phyloP scores from a whole-genome alignment of 2,329 filamentous ascomycete species.

The Fusarium sterilihyphosum region DNA sequence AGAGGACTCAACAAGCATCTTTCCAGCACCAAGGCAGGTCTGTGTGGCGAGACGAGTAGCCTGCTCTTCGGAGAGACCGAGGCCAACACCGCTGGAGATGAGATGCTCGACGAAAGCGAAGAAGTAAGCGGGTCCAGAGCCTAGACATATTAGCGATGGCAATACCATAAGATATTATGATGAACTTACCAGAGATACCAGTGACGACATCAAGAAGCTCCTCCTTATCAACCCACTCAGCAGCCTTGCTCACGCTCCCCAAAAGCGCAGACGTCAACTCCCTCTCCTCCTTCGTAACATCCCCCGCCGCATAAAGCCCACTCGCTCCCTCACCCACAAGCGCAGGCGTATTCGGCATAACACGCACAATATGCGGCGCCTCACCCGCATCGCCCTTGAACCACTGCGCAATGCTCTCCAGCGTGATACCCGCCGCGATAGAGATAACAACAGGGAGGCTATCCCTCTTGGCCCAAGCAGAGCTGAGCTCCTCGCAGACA shows the following conservation, averaged over 20 bases:
- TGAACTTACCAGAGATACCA: slow-evolving; percentile 56
- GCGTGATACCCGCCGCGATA: slow-evolving; percentile 61
- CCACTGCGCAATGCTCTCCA: slow-evolving; percentile 56
- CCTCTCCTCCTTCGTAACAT: slow-evolving; percentile 55
- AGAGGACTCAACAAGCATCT: slow-evolving; percentile 59
- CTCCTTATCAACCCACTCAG: slow-evolving; percentile 62
- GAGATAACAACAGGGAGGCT: slow-evolving; percentile 57
- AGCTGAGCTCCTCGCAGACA: slow-evolving; percentile 59
- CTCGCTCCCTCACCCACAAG: slow-evolving; percentile 61
- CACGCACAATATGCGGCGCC: slow-evolving; percentile 57
- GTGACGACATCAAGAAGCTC: slow-evolving; percentile 62
- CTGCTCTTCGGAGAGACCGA: slow-evolving; percentile 59
- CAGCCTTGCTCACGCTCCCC: slow-evolving; percentile 57
- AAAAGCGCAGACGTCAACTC: slow-evolving; percentile 55
- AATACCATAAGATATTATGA: rapidly evolving
- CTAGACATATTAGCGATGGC: slow-evolving; percentile 40
- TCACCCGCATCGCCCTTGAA: slow-evolving; percentile 50
- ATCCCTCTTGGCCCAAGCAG: slow-evolving; percentile 47
- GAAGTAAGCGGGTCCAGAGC: slow-evolving; percentile 63
- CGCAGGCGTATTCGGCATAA: slow-evolving; percentile 64
- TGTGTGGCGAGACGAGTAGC: slow-evolving; percentile 61
- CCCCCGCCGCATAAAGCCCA: slow-evolving; percentile 56
- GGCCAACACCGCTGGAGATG: slow-evolving; percentile 54
- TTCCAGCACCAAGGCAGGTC: slow-evolving; percentile 61
- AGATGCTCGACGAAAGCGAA: slow-evolving; percentile 64